Conservation (phyloP, 306 rosid species). For the Chamaecrista fasciculata region DNA sequence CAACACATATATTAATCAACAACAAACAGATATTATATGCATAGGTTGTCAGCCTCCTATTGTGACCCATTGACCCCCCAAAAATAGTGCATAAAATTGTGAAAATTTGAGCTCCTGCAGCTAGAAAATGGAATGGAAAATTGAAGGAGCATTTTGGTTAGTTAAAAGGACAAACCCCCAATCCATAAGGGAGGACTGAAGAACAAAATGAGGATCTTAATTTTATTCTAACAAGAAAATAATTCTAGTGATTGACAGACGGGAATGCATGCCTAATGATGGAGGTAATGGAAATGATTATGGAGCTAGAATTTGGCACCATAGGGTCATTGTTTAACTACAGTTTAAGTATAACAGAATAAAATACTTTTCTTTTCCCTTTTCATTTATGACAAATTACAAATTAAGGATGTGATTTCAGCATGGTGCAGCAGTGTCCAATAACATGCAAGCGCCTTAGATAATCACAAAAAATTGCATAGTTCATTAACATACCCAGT, state of each 20-base stretch:
- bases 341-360: background rate
- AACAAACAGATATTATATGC: background rate
- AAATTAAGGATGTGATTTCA: background rate
- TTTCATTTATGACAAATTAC: background rate
- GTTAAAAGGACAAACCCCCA: background rate
- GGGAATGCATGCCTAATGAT: background rate
- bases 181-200: background rate
- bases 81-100: background rate
- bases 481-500: slow-evolving; percentile 63
- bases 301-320: background rate
- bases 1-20: background rate
- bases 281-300: background rate
- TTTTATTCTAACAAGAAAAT: background rate
- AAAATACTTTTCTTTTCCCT: background rate
- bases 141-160: background rate
- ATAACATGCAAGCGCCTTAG: background rate
- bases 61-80: background rate
- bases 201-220: background rate
- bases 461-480: background rate
- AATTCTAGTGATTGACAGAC: background rate
- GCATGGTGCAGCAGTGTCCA: background rate
- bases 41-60: background rate
- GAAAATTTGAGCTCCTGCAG: background rate
- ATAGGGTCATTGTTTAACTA: background rate
- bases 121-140: slow-evolving; percentile 1